phyloP scores from a whole-genome alignment of 176 grass and related monocot genomes.

The Musa acuminata region DNA sequence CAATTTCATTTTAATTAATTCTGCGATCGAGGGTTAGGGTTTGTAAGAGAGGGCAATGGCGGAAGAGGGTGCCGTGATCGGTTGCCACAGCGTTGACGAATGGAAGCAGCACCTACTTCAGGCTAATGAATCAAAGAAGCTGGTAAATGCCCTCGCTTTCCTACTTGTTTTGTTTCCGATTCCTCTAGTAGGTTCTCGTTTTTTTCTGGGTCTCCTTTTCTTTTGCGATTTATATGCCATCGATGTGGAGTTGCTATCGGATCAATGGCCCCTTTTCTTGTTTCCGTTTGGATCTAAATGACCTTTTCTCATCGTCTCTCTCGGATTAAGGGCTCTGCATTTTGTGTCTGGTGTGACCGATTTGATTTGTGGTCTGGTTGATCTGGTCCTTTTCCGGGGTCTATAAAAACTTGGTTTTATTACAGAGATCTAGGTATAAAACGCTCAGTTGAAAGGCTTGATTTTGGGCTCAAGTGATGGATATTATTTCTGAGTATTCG shows the following conservation, averaged over 20 bases:
- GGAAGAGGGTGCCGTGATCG: slow-evolving; percentile 11
- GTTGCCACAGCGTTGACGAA: slow-evolving; percentile 3
- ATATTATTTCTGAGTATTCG: background rate
- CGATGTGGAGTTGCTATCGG: too few relatives aligned
- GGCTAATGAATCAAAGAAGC: slow-evolving; percentile 13
- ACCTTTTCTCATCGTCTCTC: background rate
- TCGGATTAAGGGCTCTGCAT: background rate
- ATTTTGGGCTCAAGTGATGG: too few relatives aligned
- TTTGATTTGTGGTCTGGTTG: too few relatives aligned
- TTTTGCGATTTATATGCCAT: too few relatives aligned
- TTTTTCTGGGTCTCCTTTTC: background rate
- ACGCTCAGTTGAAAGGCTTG: too few relatives aligned
- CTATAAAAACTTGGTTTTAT: too few relatives aligned
- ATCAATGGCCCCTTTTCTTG: background rate
- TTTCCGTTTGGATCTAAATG: background rate
- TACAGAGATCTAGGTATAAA: too few relatives aligned
- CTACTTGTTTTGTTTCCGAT: too few relatives aligned
- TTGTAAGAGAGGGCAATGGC: background rate
- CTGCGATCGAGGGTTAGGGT: background rate
- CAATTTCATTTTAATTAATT: too few relatives aligned
- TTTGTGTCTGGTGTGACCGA: background rate
- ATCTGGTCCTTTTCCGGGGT: too few relatives aligned
- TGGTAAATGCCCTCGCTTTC: background rate
- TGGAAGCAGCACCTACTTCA: background rate
- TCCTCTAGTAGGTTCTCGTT: too few relatives aligned